These are phyloP conservation scores for Onygenales sp. DNA, from an alignment of 2,329 filamentous ascomycete species.

Conservation along the genomic window DNA sequence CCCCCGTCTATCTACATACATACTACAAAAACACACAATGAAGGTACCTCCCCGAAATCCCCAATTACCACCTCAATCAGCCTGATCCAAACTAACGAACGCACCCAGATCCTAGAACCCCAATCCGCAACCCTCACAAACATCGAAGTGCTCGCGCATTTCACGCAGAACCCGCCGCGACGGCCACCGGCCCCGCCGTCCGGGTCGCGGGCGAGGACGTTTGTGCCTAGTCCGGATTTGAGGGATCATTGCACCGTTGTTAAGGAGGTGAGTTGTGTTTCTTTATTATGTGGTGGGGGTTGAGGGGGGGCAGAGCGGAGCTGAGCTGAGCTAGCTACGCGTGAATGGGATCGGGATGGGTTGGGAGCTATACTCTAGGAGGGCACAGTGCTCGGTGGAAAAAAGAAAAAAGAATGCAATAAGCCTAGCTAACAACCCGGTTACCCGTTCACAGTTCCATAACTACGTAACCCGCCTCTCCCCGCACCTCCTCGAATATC, in stretches of 20 bases:
- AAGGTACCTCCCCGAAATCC: not conserved
- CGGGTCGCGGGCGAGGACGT: slow-evolving; percentile 26
- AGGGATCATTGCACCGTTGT: slow-evolving; percentile 37
- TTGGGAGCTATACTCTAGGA: not conserved
- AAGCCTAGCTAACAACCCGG: not conserved
- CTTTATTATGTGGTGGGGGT: not conserved
- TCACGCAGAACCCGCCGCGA: slow-evolving; percentile 32
- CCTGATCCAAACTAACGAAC: not conserved
- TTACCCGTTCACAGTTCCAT: slow-evolving; percentile 23
- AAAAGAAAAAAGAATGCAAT: too few species aligned
- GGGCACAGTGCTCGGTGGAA: too few species aligned
- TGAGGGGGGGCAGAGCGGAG: too few species aligned
- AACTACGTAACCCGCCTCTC: slow-evolving; percentile 32
- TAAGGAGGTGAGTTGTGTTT: slow-evolving; percentile 29
- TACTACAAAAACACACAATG: not conserved
- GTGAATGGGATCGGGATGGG: not conserved
- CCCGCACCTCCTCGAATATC: slow-evolving; percentile 31
- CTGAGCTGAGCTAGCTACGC: too few species aligned
- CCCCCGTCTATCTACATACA: not conserved
- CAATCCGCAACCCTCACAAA: slow-evolving; percentile 36
- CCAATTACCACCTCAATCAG: not conserved
- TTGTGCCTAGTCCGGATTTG: slow-evolving; percentile 33
- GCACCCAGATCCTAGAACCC: slow-evolving; percentile 32
- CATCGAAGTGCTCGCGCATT: slow-evolving; percentile 34
- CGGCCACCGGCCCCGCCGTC: slow-evolving; percentile 29